Conservation (phyloP, 2,329 filamentous ascomycete species). For the Phoma herbarum region DNA sequence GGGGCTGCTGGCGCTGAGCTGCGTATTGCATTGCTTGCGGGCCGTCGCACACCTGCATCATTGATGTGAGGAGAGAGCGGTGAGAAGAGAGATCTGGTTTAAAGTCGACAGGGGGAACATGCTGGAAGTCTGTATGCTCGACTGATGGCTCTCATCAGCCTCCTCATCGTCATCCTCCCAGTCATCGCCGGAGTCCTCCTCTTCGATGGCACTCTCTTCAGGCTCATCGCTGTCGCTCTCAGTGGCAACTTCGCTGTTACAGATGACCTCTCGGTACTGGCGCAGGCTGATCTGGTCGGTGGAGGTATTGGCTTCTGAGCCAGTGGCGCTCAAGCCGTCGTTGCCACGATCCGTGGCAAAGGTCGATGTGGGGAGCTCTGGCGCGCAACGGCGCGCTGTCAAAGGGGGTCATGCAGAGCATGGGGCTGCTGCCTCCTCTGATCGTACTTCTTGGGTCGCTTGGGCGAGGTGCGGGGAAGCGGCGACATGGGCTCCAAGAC, state of each 20-base stretch:
- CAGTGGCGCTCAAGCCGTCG: constrained; percentile 50
- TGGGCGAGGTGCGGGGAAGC: constrained; percentile 53
- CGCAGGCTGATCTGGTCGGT: constrained; percentile 74
- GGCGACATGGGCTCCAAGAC: constrained; percentile 67
- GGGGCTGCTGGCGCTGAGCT: constrained; percentile 66
- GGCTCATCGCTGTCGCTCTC: constrained; percentile 69
- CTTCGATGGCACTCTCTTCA: constrained; percentile 66
- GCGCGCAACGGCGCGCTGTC: constrained; percentile 57
- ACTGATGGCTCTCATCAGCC: constrained; percentile 80
- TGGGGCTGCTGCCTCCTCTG: constrained; percentile 31
- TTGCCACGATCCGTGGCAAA: constrained; percentile 56
- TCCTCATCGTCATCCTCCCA: constrained; percentile 70
- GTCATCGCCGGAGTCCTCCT: constrained; percentile 64
- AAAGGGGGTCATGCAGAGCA: constrained; percentile 53
- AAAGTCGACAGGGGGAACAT: constrained; percentile 91
- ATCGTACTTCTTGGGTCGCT: constrained; percentile 14
- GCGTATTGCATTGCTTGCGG: constrained; percentile 73
- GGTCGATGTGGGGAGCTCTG: constrained; percentile 69
- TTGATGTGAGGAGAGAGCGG: constrained; percentile 86
- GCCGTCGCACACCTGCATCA: constrained; percentile 83
- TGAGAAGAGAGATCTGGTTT: constrained; percentile 83
- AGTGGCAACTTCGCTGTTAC: constrained; percentile 66
- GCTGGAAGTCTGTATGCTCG: constrained; percentile 80
- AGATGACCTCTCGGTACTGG: constrained; percentile 66
- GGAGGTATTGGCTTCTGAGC: constrained; percentile 70